Evolutionary conservation across 257 asterid species (phyloP).

Genomic region (Nicotiana noctiflora): DNA sequence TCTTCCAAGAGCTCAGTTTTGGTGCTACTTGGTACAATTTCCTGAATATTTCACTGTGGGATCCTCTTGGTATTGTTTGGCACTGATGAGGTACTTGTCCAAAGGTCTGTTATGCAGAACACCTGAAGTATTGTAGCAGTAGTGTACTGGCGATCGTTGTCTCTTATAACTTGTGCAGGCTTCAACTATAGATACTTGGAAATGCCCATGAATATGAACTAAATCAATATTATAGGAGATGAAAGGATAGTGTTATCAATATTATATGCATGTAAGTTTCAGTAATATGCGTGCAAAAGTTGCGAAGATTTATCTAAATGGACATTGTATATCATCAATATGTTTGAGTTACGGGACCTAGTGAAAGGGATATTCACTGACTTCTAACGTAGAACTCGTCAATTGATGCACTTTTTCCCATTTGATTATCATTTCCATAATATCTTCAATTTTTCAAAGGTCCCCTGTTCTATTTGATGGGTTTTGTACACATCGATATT

Average conservation of each 20-base stretch:
- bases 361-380: background rate
- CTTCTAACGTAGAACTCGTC: background rate
- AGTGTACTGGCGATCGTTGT: background rate
- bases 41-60: background rate
- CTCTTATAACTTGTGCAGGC: background rate
- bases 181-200: background rate
- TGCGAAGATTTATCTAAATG: background rate
- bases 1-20: background rate
- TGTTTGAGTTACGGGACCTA: background rate
- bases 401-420: background rate
- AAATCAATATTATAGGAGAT: background rate
- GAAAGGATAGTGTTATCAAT: background rate
- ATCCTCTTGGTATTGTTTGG: background rate
- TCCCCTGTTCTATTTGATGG: background rate
- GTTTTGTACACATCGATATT: background rate
- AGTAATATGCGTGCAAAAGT: background rate
- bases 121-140: background rate
- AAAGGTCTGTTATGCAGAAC: background rate
- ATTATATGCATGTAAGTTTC: background rate
- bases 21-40: background rate
- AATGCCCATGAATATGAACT: background rate
- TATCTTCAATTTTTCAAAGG: background rate
- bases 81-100: background rate
- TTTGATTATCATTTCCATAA: background rate
- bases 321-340: background rate